Percentiles rank a stretch among this genome's conserved stretches.
phyloP scores from a whole-genome alignment of 768 basidiomycete species.

The Termitomyces sp. region DNA sequence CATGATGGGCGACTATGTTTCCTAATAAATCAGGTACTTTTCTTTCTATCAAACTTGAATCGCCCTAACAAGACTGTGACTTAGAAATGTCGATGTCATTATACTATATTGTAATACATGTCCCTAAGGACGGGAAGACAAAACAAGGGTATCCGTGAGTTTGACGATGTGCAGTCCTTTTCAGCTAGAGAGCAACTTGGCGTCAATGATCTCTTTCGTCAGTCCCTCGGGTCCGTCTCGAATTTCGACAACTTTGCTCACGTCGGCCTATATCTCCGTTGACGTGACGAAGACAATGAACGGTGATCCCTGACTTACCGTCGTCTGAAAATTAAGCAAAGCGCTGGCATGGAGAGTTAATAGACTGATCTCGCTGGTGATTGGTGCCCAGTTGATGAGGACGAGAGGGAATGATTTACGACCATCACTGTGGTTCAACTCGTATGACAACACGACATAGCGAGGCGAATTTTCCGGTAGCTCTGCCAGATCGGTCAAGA shows the following conservation, averaged over 20 bases:
- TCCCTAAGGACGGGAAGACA: background rate
- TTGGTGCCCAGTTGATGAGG: slow-evolving; percentile 85
- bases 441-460: slow-evolving; percentile 81
- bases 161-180: background rate
- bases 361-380: slow-evolving; percentile 66
- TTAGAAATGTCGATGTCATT: background rate
- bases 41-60: background rate
- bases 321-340: slow-evolving; percentile 70
- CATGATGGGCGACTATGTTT: slow-evolving; percentile 38
- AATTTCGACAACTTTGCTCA: slow-evolving; percentile 76
- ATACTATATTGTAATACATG: background rate
- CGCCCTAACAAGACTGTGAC: background rate
- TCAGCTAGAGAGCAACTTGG: slow-evolving; percentile 36
- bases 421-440: slow-evolving; percentile 74
- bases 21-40: slow-evolving; percentile 2
- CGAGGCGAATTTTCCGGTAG: slow-evolving; percentile 84
- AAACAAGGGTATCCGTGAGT: slow-evolving; percentile 1
- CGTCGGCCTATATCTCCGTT: slow-evolving; percentile 47
- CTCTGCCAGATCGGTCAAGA: slow-evolving; percentile 38
- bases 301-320: slow-evolving; percentile 38
- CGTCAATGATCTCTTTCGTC: slow-evolving; percentile 66
- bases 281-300: background rate
- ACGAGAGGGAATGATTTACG: slow-evolving; percentile 81
- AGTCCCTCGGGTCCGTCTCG: slow-evolving; percentile 78
- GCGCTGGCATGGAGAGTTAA: slow-evolving; percentile 82